phyloP scores from a whole-genome alignment of 306 rosid genomes.

The Boehmeria nivea region DNA sequence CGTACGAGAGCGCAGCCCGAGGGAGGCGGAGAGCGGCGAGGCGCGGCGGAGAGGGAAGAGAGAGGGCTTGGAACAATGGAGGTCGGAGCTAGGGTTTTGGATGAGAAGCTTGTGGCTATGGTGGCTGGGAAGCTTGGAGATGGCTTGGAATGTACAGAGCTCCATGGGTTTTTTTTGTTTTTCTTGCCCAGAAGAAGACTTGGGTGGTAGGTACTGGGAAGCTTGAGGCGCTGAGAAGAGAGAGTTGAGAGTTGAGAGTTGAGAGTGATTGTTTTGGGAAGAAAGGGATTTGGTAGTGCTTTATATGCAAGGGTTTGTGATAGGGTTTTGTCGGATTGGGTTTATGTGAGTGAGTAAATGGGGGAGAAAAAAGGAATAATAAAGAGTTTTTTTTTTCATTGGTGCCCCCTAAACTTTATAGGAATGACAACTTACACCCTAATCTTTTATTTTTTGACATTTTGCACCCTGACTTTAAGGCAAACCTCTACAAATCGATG shows the following conservation, averaged over 20 bases:
- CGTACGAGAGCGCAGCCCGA: conserved; percentile 28
- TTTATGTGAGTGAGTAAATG: too few relatives aligned
- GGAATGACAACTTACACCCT: too few relatives aligned
- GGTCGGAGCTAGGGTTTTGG: conserved; percentile 1
- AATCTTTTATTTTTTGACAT: too few relatives aligned
- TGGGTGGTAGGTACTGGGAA: too few relatives aligned
- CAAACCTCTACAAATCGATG: too few relatives aligned
- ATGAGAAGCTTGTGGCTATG: neutral
- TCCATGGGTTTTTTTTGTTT: too few relatives aligned
- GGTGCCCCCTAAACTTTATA: too few relatives aligned
- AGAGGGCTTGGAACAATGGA: conserved; percentile 11
- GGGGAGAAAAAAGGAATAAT: too few relatives aligned
- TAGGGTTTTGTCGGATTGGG: conserved; percentile 14
- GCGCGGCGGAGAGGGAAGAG: conserved; percentile 1
- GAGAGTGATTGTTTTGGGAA: neutral
- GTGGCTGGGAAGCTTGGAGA: conserved; percentile 4
- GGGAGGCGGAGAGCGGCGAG: neutral
- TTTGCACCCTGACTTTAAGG: too few relatives aligned
- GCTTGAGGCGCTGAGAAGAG: too few relatives aligned
- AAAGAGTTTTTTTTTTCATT: too few relatives aligned
- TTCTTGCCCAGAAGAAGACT: neutral
- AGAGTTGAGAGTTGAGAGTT: too few relatives aligned
- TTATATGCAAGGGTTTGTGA: neutral
- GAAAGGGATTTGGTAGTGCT: neutral
- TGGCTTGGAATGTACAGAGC: conserved; percentile 22